Evolutionary conservation across 495 filamentous ascomycete genomes (phyloP), one percentile per base, ranked within the genome.

Genomic region (Hypoxylon perforatum): DNA sequence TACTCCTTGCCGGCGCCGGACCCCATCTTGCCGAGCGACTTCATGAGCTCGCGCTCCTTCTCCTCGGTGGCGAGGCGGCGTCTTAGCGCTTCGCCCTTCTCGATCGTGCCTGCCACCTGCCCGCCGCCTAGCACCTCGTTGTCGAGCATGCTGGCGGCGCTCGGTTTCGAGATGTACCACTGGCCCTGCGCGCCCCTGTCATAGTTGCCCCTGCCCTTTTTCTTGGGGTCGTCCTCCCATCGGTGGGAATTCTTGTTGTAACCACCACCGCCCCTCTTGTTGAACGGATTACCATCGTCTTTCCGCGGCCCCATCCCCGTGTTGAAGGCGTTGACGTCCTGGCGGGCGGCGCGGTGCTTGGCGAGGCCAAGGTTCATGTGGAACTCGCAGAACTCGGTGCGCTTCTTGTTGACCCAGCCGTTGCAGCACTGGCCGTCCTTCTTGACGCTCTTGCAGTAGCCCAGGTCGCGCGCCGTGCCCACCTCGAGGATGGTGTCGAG

Each of bases 341-440:
- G 90, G 9, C 96, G 84, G 0, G 84, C 78, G 3, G 86, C 76
- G 41, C 90, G 88, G 2, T 87, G 87, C 63, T 90, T 91, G 49
- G 88, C 86, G 1, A 97, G 76, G 14, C 90, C 88, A 15, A 89
- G 73, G 70, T 97, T 91, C 67, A 96, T 86, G 71, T 99, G 95
- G 67, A 91, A 99, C 62, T 96, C 91, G 78, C 95, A 99, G 74
- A 90, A 92, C 64, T 96, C 90, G 6, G 93, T 97, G 69, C 92
- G 91, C 9, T 92, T 84, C 55, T 83, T 85, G 73, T 99, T 93
- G 30, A 99, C 82, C 96, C 96, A 99, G 47, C 82, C 78, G 22
- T 84, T 86, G 74, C 95, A 99, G 35, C 81, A 80, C 61, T 90
- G 85, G 21, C 94, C 94, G 77, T 97, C 93, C 66, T 91, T 93